These are phyloP conservation scores for Flagelloscypha sp. DNA, from an alignment of 768 basidiomycete genomes.

Conservation along the genomic window DNA sequence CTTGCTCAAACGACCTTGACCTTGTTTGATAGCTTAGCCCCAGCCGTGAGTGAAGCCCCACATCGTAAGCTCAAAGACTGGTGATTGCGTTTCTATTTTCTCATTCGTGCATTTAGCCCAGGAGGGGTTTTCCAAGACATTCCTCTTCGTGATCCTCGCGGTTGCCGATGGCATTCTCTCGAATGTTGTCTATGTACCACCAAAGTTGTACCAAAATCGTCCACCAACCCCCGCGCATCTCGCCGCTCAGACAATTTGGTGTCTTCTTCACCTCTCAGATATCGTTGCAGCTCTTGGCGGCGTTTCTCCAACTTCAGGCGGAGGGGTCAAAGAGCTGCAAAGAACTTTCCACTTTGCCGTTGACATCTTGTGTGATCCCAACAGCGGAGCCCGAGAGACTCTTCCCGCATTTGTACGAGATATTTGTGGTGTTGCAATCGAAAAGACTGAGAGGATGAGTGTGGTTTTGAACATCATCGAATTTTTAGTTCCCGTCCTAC, in stretches of 20 bases:
- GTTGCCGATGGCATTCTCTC: conserved; percentile 55
- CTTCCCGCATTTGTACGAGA: conserved; percentile 22
- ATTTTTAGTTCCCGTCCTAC: conserved; percentile 65
- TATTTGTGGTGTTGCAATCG: conserved; percentile 20
- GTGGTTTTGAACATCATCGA: conserved; percentile 36
- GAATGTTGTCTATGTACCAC: conserved; percentile 43
- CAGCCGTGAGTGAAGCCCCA: conserved; percentile 24
- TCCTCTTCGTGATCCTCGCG: conserved; percentile 70
- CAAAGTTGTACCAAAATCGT: conserved; percentile 18
- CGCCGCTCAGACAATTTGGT: conserved; percentile 45
- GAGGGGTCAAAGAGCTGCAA: conserved; percentile 64
- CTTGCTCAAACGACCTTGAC: conserved; percentile 2
- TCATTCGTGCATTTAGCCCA: conserved; percentile 2
- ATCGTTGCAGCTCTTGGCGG: conserved; percentile 78
- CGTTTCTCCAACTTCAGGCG: conserved; percentile 42
- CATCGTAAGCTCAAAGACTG: conserved; percentile 24
- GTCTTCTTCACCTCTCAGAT: conserved; percentile 63
- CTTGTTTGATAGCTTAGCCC: conserved; percentile 18
- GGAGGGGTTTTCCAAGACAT: conserved; percentile 46
- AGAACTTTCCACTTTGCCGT: conserved; percentile 70
- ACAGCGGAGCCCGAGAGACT: conserved; percentile 23
- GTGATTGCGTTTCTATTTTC: conserved; percentile 14
- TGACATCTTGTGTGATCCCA: conserved; percentile 52
- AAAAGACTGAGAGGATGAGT: background rate
- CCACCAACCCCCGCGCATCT: conserved; percentile 34